Percentiles rank a stretch among this genome's conserved stretches.
These are phyloP conservation scores for Chalciporus piperatus DNA, from an alignment of 768 basidiomycete species.

Conservation along the genomic window DNA sequence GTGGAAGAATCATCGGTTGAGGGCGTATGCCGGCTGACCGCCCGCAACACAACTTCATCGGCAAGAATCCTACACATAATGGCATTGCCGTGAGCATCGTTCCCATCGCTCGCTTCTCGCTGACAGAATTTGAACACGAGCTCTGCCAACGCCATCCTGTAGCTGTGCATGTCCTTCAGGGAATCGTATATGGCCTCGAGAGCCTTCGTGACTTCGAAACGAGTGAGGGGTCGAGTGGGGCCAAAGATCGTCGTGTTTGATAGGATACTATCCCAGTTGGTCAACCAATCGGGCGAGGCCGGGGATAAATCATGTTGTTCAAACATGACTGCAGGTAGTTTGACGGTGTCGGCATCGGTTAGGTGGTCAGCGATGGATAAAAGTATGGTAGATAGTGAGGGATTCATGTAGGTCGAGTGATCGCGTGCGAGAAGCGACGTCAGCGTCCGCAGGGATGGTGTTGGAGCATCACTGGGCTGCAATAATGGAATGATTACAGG, in stretches of 20 bases:
- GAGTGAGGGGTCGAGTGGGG: constrained; percentile 46
- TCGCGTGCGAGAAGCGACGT: constrained; percentile 64
- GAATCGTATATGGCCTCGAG: constrained; percentile 60
- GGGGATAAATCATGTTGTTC: constrained; percentile 69
- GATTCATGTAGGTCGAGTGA: constrained; percentile 53
- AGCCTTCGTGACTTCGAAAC: constrained; percentile 53
- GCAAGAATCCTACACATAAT: constrained; percentile 59
- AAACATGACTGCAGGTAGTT: constrained; percentile 58
- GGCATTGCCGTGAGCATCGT: constrained; percentile 29
- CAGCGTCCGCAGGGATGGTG: constrained; percentile 58
- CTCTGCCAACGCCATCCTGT: constrained; percentile 53
- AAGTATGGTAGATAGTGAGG: constrained; percentile 60
- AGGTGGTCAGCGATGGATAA: constrained; percentile 68
- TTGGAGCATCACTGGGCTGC: constrained; percentile 54
- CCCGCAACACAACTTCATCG: constrained; percentile 62
- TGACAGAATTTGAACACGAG: constrained; percentile 54
- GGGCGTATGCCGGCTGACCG: constrained; percentile 38
- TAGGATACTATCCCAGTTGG: constrained; percentile 60
- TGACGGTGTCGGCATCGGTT: constrained; percentile 63
- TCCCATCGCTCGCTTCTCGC: constrained; percentile 26
- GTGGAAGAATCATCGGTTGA: constrained; percentile 8
- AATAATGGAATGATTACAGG: constrained; percentile 50
- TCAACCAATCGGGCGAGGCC: constrained; percentile 68
- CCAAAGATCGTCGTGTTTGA: constrained; percentile 46
- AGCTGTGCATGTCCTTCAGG: constrained; percentile 65